Percentiles rank a stretch among this genome's conserved stretches.
These are phyloP conservation scores for Bidens hawaiensis DNA, from an alignment of 140 eudicot species.

Conservation along the genomic window DNA sequence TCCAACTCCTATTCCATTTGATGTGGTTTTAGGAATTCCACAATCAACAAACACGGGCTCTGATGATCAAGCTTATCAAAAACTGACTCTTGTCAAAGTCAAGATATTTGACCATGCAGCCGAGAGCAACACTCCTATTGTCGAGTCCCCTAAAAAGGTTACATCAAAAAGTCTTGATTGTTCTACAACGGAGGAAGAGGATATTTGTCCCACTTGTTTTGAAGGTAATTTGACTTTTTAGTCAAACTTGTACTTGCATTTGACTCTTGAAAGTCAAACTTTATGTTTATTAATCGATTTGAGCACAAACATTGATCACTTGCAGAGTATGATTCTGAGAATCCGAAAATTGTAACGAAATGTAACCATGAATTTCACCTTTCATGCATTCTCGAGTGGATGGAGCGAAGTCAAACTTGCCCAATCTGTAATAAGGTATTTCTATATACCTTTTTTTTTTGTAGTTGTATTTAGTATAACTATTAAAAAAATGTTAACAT, in stretches of 20 bases:
- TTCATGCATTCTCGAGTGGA: conserved; percentile 92
- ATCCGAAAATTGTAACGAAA: conserved; percentile 62
- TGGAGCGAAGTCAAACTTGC: conserved; percentile 85
- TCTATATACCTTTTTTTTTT: not conserved
- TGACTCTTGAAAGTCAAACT: conserved; percentile 12
- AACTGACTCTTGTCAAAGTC: conserved; percentile 14
- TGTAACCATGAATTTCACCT: conserved; percentile 90
- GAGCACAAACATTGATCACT: not conserved
- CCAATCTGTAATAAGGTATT: conserved; percentile 74
- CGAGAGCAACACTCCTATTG: conserved; percentile 16
- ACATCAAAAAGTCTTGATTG: conserved; percentile 19
- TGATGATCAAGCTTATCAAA: conserved; percentile 24
- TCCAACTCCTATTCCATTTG: conserved; percentile 83
- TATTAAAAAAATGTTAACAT: too few relatives aligned
- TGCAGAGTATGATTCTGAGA: conserved; percentile 71
- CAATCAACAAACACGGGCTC: conserved; percentile 35
- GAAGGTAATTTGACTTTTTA: conserved; percentile 50
- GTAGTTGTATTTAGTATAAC: too few relatives aligned
- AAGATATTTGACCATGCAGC: conserved; percentile 31
- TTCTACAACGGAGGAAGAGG: conserved; percentile 57
- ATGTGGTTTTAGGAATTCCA: conserved; percentile 61
- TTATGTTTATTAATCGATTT: not conserved
- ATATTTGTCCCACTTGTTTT: conserved; percentile 79
- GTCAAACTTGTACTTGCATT: not conserved
- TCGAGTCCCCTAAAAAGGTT: conserved; percentile 40